These are phyloP conservation scores for Lyophyllum semitale DNA, from an alignment of 768 basidiomycete species.

Conservation along the genomic window DNA sequence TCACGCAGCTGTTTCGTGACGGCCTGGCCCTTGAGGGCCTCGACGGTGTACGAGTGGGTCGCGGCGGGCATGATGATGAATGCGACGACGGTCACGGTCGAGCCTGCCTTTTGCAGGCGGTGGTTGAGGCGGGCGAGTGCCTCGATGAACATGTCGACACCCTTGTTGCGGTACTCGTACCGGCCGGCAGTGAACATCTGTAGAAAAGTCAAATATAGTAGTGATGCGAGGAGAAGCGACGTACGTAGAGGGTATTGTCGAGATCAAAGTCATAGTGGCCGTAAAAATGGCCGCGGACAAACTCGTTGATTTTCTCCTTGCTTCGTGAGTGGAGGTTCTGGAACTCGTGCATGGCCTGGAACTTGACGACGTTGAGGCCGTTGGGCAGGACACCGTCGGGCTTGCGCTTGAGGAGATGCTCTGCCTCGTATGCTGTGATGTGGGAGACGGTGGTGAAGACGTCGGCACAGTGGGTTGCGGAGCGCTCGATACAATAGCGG, in stretches of 20 bases:
- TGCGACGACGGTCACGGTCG: slow-evolving; percentile 86
- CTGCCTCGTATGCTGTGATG: slow-evolving; percentile 96
- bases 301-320: slow-evolving; percentile 99
- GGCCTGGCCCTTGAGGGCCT: slow-evolving; percentile 94
- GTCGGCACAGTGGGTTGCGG: slow-evolving; percentile 92
- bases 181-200: slow-evolving; percentile 99
- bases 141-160: slow-evolving; percentile 99
- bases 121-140: slow-evolving; percentile 80
- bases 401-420: slow-evolving; percentile 96
- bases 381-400: slow-evolving; percentile 97
- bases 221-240: slow-evolving; percentile 23
- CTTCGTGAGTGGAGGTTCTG: slow-evolving; percentile 91
- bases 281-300: slow-evolving; percentile 97
- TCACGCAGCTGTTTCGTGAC: slow-evolving; percentile 96
- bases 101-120: slow-evolving; percentile 55
- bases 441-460: slow-evolving; percentile 98
- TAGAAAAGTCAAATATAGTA: background rate
- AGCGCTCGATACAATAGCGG: slow-evolving; percentile 94
- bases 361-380: slow-evolving; percentile 97
- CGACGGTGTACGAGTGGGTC: slow-evolving; percentile 95
- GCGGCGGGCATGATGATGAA: slow-evolving; percentile 99
- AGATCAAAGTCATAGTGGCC: slow-evolving; percentile 97
- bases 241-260: slow-evolving; percentile 84
- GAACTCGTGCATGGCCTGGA: slow-evolving; percentile 99
- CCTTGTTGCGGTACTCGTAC: slow-evolving; percentile 99